These are phyloP conservation scores for Miscanthus lutarioriparius DNA, from an alignment of 176 grass and related monocot genomes.

Conservation along the genomic window DNA sequence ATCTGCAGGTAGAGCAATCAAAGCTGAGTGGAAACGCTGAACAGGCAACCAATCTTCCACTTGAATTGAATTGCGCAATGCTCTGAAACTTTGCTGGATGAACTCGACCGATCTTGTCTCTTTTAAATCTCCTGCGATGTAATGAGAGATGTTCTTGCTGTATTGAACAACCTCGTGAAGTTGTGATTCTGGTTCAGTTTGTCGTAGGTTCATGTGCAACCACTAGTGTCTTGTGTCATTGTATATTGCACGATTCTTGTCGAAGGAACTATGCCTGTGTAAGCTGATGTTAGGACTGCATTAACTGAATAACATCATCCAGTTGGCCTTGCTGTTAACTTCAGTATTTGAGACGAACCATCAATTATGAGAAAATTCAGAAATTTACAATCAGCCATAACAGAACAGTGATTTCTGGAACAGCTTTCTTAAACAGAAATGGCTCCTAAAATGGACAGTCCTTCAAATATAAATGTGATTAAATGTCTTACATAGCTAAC, in stretches of 20 bases:
- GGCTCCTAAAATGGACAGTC: no score
- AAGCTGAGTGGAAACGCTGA: constrained; percentile 84
- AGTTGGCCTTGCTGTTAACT: background rate
- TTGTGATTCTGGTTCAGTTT: constrained; percentile 40
- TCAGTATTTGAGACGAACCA: no score
- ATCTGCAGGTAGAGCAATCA: constrained; percentile 59
- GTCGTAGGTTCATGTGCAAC: constrained; percentile 30
- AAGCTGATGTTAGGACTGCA: constrained; percentile 20
- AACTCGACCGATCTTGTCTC: constrained; percentile 18
- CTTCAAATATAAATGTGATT: no score
- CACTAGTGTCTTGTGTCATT: constrained; percentile 32
- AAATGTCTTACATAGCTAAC: no score
- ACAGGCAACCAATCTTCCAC: constrained; percentile 8
- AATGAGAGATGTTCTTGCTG: constrained; percentile 42
- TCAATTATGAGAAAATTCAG: no score
- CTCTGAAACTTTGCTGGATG: constrained; percentile 23
- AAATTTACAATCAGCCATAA: no score
- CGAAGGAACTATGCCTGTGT: constrained; percentile 20
- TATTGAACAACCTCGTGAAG: constrained; percentile 41
- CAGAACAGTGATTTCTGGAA: no score
- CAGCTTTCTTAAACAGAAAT: no score
- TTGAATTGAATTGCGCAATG: constrained; percentile 11
- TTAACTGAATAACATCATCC: constrained; percentile 16
- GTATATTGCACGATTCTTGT: constrained; percentile 1
- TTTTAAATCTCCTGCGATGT: constrained; percentile 47